Evolutionary conservation across 2,329 filamentous ascomycete species (phyloP), one percentile per base, ranked within the genome.

Genomic region (Botrytis elliptica): DNA sequence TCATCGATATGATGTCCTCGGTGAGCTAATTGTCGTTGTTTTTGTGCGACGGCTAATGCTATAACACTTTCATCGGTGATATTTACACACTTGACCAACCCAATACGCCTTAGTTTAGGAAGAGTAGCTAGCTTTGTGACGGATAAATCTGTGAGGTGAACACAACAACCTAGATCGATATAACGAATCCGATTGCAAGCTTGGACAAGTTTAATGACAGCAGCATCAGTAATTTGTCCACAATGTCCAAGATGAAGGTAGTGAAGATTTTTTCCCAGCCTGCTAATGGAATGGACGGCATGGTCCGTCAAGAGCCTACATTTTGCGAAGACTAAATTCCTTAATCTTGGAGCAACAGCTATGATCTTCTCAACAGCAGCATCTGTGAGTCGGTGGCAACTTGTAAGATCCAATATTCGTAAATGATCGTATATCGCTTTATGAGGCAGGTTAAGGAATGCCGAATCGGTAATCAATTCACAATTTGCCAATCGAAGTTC

Each of bases 241-340:
- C 96, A 99, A 82, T 99, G 96, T 16, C 96, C 96, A 2, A 99
- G 87, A 80, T 99, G 96, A 70, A 99, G 91, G 82, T 97, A 98
- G 82, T 99, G 96, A 72, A 99, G 85, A 79, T 98, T 99, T 85
- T 98, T 98, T 75, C 95, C 94, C 6, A 99, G 87, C 78, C 89
- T 91, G 73, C 94, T 92, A 76, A 99, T 98, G 73, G 95, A 92
- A 78, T 92, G 86, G 14, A 99, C 94, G 14, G 95, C 92, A 65
- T 89, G 88, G 83, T 99, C 95, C 2, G 96, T 98, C 79, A 99
- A 93, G 79, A 95, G 92, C 76, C 92, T 90, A 83, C 96, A 99
- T 84, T 99, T 99, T 76, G 95, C 94, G 25, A 99, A 88, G 9
- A 99, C 95, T 4, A 99, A 86, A 80, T 98, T 98, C 71, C 96